Conservation (phyloP, 345 rosid genomes). For the Jatropha curcas region DNA sequence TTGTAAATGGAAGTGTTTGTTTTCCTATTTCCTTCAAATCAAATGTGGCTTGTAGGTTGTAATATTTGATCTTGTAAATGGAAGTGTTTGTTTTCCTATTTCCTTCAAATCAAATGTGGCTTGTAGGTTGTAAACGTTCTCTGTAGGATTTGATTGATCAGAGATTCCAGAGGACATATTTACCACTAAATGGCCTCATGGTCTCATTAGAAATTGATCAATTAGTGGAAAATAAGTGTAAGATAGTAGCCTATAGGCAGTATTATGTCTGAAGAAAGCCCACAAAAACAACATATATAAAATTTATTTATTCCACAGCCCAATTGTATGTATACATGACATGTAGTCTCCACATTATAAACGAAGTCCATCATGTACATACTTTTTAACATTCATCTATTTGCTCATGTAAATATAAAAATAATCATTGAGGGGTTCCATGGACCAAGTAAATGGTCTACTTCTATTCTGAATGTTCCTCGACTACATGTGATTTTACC, state of each 20-base stretch:
- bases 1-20: no score
- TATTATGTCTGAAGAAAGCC: neutral
- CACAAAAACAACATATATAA: neutral
- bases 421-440: neutral
- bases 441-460: neutral
- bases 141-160: neutral
- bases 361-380: neutral
- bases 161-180: neutral
- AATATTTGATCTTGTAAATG: no score
- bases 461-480: neutral
- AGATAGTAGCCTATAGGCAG: no score
- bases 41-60: no score
- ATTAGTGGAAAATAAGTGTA: neutral
- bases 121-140: neutral
- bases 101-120: no score
- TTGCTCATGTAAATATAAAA: neutral
- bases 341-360: neutral
- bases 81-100: no score
- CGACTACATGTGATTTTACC: conserved; percentile 1
- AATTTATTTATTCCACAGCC: neutral
- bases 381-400: neutral
- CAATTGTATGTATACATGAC: neutral
- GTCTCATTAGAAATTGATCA: neutral
- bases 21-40: no score
- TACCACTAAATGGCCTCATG: neutral